Evolutionary conservation across 148 eudicot genomes (phyloP).

Genomic region (Linanthus parryae): DNA sequence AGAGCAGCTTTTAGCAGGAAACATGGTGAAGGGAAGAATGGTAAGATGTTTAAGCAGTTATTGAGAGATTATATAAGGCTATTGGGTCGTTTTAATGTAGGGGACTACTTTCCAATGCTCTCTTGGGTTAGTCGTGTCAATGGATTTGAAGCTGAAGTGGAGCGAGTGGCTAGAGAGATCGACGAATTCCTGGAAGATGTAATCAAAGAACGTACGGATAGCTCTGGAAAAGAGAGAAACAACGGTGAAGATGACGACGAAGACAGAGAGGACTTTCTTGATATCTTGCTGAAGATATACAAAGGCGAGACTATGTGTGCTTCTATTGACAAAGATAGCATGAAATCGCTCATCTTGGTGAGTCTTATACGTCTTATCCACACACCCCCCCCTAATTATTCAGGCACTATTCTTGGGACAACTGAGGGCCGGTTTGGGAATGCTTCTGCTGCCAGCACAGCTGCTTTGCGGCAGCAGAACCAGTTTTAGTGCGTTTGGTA

Average conservation of each 20-base stretch:
- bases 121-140: constrained; percentile 47
- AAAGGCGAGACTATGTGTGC: constrained; percentile 23
- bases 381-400: too few species aligned
- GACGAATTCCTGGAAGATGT: constrained; percentile 49
- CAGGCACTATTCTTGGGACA: too few species aligned
- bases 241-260: constrained; percentile 4
- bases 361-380: too few species aligned
- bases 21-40: constrained; percentile 39
- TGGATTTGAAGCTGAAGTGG: constrained; percentile 45
- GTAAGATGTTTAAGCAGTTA: constrained; percentile 24
- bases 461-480: too few species aligned
- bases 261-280: constrained; percentile 41
- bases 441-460: too few species aligned
- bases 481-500: too few species aligned
- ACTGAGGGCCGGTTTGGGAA: too few species aligned
- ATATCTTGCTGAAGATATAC: constrained; percentile 43
- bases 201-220: constrained; percentile 34
- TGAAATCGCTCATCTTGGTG: constrained; percentile 29
- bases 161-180: constrained; percentile 32
- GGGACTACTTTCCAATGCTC: constrained; percentile 46
- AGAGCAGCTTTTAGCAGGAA: constrained; percentile 64
- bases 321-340: constrained; percentile 27
- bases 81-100: constrained; percentile 30
- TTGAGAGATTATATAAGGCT: constrained; percentile 29
- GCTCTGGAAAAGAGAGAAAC: background rate